Percentiles rank a stretch among this genome's conserved stretches.
Evolutionary conservation across 2,329 filamentous ascomycete species (phyloP).

Genomic region (Aspergillus sp.): DNA sequence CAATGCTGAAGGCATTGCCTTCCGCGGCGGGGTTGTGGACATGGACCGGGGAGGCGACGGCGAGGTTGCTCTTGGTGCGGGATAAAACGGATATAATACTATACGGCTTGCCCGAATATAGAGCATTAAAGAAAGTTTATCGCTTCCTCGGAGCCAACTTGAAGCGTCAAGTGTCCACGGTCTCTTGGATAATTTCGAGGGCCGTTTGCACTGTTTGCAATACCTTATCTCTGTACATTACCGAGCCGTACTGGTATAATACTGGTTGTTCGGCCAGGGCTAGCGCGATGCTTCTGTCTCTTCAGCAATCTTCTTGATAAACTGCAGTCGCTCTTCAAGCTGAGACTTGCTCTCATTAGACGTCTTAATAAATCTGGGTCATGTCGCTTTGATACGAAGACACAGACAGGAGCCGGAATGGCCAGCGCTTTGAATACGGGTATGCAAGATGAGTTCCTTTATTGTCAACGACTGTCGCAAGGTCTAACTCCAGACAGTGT

Average conservation of each 20-base stretch:
- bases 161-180: not conserved
- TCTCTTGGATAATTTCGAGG: not conserved
- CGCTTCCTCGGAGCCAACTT: not conserved
- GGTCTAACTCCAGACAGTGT: too few species aligned
- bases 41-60: conserved; percentile 20
- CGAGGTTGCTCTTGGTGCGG: not conserved
- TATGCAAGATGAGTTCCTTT: not conserved
- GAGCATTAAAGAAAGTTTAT: conserved; percentile 14
- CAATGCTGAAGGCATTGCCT: conserved; percentile 59
- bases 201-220: conserved; percentile 7
- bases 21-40: conserved; percentile 30
- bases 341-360: not conserved
- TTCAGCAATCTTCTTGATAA: not conserved
- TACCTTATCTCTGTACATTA: not conserved
- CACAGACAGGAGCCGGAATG: not conserved
- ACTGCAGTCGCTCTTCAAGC: not conserved
- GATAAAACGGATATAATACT: not conserved
- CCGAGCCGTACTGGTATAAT: not conserved
- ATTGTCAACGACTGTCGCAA: not conserved
- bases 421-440: not conserved
- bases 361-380: not conserved
- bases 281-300: not conserved
- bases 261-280: not conserved
- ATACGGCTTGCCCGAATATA: not conserved
- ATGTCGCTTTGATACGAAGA: too few species aligned